phyloP scores from a whole-genome alignment of 257 asterid species.

The Datura wrightii region DNA sequence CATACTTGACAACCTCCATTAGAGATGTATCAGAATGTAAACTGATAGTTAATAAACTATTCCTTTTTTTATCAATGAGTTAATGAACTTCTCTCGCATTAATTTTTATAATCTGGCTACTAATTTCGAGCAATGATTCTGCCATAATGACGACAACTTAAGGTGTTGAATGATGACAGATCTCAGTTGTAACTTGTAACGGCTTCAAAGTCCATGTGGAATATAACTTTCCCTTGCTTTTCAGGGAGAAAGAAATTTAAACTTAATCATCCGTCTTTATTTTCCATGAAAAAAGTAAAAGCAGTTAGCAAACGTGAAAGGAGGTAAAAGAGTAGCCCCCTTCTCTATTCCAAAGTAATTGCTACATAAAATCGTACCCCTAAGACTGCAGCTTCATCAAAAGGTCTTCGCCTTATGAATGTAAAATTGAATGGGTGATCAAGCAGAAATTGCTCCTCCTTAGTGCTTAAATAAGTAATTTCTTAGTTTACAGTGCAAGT shows the following conservation, averaged over 20 bases:
- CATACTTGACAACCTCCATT: background rate
- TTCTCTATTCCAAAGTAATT: background rate
- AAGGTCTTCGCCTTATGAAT: conserved; percentile 4
- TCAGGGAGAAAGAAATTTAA: background rate
- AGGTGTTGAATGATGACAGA: background rate
- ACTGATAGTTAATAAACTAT: conserved; percentile 14
- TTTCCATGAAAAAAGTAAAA: conserved; percentile 1
- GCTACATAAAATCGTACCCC: background rate
- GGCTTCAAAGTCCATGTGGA: background rate
- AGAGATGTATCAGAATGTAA: background rate
- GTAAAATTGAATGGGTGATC: background rate
- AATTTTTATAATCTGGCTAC: background rate
- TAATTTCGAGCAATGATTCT: background rate
- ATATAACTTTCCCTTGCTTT: background rate
- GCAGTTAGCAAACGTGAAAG: background rate
- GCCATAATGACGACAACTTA: background rate
- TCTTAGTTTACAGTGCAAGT: conserved; percentile 23
- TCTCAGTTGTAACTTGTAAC: conserved; percentile 14
- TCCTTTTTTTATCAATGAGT: background rate
- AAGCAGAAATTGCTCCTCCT: background rate
- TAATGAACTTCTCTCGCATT: background rate
- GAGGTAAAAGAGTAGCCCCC: background rate
- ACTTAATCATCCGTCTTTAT: background rate
- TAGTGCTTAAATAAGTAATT: background rate
- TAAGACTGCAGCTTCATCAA: conserved; percentile 16